Evolutionary conservation across 2,329 filamentous ascomycete genomes (phyloP), one percentile per base, ranked within the genome.

Genomic region (Penicillium sp.): DNA sequence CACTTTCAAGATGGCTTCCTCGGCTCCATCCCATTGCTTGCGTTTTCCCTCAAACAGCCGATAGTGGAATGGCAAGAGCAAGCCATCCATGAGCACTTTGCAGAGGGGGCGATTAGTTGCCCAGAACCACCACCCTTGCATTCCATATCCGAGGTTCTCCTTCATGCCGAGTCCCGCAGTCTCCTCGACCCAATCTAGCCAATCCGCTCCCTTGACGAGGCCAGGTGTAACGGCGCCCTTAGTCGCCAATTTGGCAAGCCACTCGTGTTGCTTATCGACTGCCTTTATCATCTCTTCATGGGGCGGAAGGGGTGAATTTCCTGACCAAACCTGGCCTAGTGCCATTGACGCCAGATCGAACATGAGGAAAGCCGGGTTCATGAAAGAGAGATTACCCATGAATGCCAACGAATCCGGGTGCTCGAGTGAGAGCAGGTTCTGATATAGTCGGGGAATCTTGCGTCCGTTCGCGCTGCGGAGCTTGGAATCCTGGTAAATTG

Each of bases 11-110:
- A 42, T 59, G 50, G 18, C 57, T 51, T 31, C 38, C 16, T 56
- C 58, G 22, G 70, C 71, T 10, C 67, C 67, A 8, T 57, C 57
- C 70, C 70, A 73, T 38, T 49, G 57, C 57, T 67, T 70, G 54
- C 66, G 61, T 56, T 67, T 68, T 11, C 68, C 69, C 16, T 74
- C 70, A 50, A 75, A 75, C 36, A 73, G 56, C 22, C 72, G 62
- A 58, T 70, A 73, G 1, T 71, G 57, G 57, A 67, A 67, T 13
- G 73, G 67, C 14, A 60, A 68, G 47, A 65, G 62, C 10, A 75
- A 56, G 1, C 72, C 73, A 55, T 69, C 64, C 54, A 69, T 63
- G 50, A 73, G 62, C 40, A 71, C 21, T 24, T 60, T 63, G 32
- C 66, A 72, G 42, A 75, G 60, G 52, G 67, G 59, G 16, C 62